phyloP scores from a whole-genome alignment of 495 filamentous ascomycete genomes.

The Hyphodiscus hymeniophilus region DNA sequence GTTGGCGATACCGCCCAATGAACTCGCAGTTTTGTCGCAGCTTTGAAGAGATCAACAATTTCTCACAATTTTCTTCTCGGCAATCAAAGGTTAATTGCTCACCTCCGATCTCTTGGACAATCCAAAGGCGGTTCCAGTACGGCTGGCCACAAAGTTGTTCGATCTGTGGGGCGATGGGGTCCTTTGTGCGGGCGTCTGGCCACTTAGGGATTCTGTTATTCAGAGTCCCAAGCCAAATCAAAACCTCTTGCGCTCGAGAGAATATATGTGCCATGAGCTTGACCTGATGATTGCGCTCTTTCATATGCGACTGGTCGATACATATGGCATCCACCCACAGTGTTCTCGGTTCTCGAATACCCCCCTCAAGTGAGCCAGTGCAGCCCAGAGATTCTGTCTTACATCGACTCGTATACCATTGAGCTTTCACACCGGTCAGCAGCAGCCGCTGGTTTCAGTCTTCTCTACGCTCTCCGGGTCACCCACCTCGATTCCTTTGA shows the following conservation, averaged over 20 bases:
- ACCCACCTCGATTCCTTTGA: conserved; percentile 5
- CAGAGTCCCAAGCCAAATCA: conserved; percentile 3
- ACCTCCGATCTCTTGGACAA: conserved; percentile 13
- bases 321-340: conserved; percentile 9
- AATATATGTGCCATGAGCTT: conserved; percentile 1
- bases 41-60: not conserved
- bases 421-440: too few species aligned
- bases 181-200: too few species aligned
- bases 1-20: conserved; percentile 3
- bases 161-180: too few species aligned
- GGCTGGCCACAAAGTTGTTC: not conserved
- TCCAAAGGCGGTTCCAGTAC: conserved; percentile 14
- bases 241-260: not conserved
- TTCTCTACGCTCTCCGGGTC: too few species aligned
- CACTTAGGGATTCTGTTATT: too few species aligned
- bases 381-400: conserved; percentile 4
- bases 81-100: not conserved
- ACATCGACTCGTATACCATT: not conserved
- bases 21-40: conserved; percentile 3
- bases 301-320: conserved; percentile 2
- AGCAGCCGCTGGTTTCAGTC: too few species aligned
- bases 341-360: not conserved
- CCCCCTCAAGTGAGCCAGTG: conserved; percentile 9
- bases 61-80: not conserved
- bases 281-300: conserved; percentile 9